Evolutionary conservation across 345 rosid species (phyloP).

Genomic region (Adansonia digitata): DNA sequence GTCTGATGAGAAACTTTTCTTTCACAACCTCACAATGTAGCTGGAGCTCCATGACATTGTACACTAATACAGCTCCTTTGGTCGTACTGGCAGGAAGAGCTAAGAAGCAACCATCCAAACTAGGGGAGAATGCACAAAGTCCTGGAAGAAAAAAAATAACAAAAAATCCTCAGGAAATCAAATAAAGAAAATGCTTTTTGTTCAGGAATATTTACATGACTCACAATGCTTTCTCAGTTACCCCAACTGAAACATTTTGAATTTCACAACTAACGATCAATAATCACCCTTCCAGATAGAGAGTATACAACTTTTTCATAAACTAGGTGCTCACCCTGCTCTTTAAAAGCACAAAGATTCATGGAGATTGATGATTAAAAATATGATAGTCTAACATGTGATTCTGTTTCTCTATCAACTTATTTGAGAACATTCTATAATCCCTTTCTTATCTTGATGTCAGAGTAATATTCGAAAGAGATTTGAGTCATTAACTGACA

Average conservation of each 20-base stretch:
- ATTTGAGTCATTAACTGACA: background rate
- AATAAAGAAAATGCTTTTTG: background rate
- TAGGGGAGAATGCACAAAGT: constrained; percentile 80
- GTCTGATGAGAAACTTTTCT: constrained; percentile 11
- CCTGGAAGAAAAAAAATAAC: constrained; percentile 36
- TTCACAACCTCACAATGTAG: constrained; percentile 75
- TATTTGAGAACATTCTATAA: constrained; percentile 2
- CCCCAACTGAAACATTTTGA: background rate
- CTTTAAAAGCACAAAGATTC: constrained; percentile 2
- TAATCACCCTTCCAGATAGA: background rate
- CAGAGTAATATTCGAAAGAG: background rate
- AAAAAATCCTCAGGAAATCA: background rate
- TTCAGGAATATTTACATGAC: background rate
- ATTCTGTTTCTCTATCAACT: background rate
- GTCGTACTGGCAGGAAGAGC: constrained; percentile 85
- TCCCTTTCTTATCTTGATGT: background rate
- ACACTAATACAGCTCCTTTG: constrained; percentile 77
- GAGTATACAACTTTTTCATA: background rate
- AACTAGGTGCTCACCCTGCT: background rate
- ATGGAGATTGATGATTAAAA: background rate
- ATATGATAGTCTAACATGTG: background rate
- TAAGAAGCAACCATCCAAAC: constrained; percentile 78
- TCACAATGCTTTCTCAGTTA: background rate
- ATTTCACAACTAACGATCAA: constrained; percentile 7
- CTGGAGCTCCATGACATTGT: constrained; percentile 75